phyloP scores from a whole-genome alignment of 2,329 filamentous ascomycete species.

The Colletotrichum euphorbiae region DNA sequence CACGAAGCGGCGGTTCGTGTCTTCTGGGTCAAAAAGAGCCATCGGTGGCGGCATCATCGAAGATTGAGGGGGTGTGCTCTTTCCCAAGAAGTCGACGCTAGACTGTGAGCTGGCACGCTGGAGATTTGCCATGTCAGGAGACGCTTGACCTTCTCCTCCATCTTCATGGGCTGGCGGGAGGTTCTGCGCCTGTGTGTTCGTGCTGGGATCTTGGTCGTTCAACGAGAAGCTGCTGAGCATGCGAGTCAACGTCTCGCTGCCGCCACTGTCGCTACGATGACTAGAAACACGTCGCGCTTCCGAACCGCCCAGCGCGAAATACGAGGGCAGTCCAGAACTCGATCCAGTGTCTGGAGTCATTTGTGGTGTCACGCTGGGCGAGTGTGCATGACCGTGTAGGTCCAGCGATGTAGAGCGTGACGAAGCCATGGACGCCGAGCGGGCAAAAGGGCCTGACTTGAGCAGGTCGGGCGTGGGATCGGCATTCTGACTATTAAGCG shows the following conservation, averaged over 20 bases:
- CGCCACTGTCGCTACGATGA: slow-evolving; percentile 90
- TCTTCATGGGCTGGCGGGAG: slow-evolving; percentile 77
- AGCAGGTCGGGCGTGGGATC: slow-evolving; percentile 93
- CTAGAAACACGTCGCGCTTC: slow-evolving; percentile 76
- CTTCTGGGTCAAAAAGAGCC: slow-evolving; percentile 95
- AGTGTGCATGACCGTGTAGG: slow-evolving; percentile 77
- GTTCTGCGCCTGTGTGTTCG: slow-evolving; percentile 56
- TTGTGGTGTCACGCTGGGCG: slow-evolving; percentile 85
- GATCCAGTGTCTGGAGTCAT: slow-evolving; percentile 79
- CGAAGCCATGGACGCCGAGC: slow-evolving; percentile 85
- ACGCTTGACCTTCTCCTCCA: slow-evolving; percentile 75
- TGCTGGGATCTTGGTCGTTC: slow-evolving; percentile 66
- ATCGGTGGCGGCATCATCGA: slow-evolving; percentile 90
- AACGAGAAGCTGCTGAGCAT: slow-evolving; percentile 86
- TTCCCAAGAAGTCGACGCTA: slow-evolving; percentile 62
- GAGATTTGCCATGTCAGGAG: slow-evolving; percentile 77
- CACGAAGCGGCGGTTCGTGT: slow-evolving; percentile 92
- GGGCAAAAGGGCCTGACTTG: slow-evolving; percentile 90
- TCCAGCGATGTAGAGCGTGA: slow-evolving; percentile 96
- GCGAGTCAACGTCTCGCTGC: slow-evolving; percentile 84
- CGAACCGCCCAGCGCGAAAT: slow-evolving; percentile 80
- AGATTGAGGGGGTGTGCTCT: slow-evolving; percentile 70
- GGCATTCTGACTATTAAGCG: slow-evolving; percentile 78
- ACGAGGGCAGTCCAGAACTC: slow-evolving; percentile 85
- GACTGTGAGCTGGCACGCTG: slow-evolving; percentile 61